Percentiles rank a stretch among this genome's conserved stretches.
phyloP scores from a whole-genome alignment of 768 basidiomycete genomes.

The Pleurotus giganteus region DNA sequence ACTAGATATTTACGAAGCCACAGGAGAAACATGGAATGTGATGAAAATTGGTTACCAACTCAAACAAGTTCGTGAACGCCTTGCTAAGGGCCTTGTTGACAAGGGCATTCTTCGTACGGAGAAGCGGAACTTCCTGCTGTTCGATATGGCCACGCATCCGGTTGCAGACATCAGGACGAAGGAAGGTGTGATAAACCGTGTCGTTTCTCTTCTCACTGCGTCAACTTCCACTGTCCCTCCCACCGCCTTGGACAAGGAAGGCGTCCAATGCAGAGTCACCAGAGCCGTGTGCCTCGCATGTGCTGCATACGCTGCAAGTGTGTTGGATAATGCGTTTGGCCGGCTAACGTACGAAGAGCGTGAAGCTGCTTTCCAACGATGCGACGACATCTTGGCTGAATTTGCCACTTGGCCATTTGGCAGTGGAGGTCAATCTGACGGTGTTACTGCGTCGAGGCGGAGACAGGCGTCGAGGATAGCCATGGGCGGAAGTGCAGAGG shows the following conservation, averaged over 20 bases:
- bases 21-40: constrained; percentile 99
- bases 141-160: constrained; percentile 99
- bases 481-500: constrained; percentile 48
- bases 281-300: constrained; percentile 86
- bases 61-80: constrained; percentile 96
- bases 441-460: constrained; percentile 28
- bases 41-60: constrained; percentile 99
- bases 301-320: constrained; percentile 91
- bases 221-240: constrained; percentile 80
- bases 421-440: constrained; percentile 23
- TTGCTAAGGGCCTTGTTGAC: constrained; percentile 96
- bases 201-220: constrained; percentile 75
- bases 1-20: not conserved
- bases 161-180: constrained; percentile 92
- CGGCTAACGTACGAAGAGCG: constrained; percentile 89
- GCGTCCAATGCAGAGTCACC: constrained; percentile 74
- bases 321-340: constrained; percentile 91
- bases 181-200: constrained; percentile 76
- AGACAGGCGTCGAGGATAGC: constrained; percentile 47
- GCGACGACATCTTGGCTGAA: constrained; percentile 92
- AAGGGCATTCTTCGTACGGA: constrained; percentile 99
- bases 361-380: constrained; percentile 89
- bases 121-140: constrained; percentile 97
- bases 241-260: constrained; percentile 71
- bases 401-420: constrained; percentile 91